Evolutionary conservation across 192 early-diverging fungal species (phyloP), one percentile per base, ranked within the genome.

Genomic region (Rhizoclosmatium globosum): DNA sequence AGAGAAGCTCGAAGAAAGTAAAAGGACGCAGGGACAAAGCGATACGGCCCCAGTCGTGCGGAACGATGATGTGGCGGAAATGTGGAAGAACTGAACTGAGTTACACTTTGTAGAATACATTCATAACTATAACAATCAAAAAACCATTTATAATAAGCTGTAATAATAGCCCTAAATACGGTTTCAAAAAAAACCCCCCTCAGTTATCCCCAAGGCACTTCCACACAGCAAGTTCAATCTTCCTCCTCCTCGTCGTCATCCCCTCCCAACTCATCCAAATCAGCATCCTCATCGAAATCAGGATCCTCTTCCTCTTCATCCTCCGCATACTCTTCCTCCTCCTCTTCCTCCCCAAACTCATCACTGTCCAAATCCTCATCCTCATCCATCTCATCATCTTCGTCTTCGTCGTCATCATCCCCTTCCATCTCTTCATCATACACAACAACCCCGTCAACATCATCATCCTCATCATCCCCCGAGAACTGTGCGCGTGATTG

Each of bases 401-500:
- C 71, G n/a, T 80, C 69, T 4, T 45, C 79, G 2, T 78, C 77
- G 59, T 48, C 72, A 45, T 64, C 66, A 56, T 83, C 78, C 23
- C 23, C 66, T 59, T 65, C 85, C 23, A 81, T 82, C 57, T 88
- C 83, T 65, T 82, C 85, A 19, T 82, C 80, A 42, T 71, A 71
- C 47, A 82, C 58, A 60, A 67, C 85, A 56, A 77, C 82, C 47
- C 77, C 79, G 23, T 64, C 75, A 3, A 60, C 83, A 64, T 68
- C 69, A 7, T 78, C 79, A 2, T 41, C 64, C 9, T 62, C 68
- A 38, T 13, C 71, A 23, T 47, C 68, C 11, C 31, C 43, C 21
- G 44, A 58, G 19, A 47, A 17, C 39, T 48, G 60, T n/a, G 62
- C 74, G 21, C 62, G 74, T 41, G 58, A 44, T 47, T 58, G 68